These are phyloP conservation scores for Globisporangium iwayamae DNA, from an alignment of 352 stramenopile genomes.

Conservation along the genomic window DNA sequence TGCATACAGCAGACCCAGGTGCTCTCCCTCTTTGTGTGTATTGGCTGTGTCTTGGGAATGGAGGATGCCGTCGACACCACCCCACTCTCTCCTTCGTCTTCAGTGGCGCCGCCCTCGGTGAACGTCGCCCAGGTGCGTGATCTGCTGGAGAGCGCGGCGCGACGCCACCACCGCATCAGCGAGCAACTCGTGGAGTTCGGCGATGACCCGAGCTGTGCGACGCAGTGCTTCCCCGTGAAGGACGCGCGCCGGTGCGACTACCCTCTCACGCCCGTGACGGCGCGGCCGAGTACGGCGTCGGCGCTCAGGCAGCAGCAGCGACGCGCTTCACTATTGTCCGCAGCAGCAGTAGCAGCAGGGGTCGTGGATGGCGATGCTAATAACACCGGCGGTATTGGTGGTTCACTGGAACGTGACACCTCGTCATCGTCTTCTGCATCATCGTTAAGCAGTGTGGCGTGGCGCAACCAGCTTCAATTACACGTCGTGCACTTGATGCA, in stretches of 20 bases:
- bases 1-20: no score
- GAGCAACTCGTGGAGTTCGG: constrained; percentile 14
- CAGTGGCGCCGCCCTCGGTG: not conserved
- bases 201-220: not conserved
- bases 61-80: not conserved
- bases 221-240: constrained; percentile 11
- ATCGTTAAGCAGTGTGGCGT: constrained; percentile 9
- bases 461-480: constrained; percentile 38
- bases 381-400: not conserved
- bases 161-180: constrained; percentile 12
- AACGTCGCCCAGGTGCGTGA: constrained; percentile 8
- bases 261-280: constrained; percentile 9
- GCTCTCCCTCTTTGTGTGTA: not conserved
- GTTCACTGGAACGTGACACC: not conserved
- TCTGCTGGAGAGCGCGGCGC: constrained; percentile 8
- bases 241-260: constrained; percentile 13
- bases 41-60: not conserved
- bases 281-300: constrained; percentile 6
- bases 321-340: not conserved
- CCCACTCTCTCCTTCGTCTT: no score
- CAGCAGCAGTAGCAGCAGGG: not conserved
- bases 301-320: not conserved
- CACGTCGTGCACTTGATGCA: constrained; percentile 45
- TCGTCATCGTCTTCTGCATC: no score
- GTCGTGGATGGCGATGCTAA: not conserved